phyloP scores from a whole-genome alignment of 139 green algal genomes.

The Pycnococcus provasolii region DNA sequence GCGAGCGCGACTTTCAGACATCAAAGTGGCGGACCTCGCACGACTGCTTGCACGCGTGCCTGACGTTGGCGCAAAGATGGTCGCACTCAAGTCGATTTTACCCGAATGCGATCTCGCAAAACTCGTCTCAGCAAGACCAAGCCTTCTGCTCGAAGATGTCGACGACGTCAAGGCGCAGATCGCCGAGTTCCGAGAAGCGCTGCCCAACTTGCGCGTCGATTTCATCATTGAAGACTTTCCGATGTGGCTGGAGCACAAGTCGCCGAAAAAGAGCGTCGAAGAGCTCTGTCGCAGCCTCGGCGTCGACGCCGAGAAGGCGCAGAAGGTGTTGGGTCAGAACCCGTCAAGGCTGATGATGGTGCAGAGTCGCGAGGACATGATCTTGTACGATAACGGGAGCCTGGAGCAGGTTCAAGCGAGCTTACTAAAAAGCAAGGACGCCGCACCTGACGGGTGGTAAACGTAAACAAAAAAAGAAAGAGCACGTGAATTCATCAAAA shows the following conservation, averaged over 20 bases:
- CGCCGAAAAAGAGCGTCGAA: neutral
- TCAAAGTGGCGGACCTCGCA: constrained; percentile 8
- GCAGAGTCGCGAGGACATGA: constrained; percentile 3
- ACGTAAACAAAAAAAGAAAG: too few species aligned
- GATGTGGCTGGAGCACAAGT: neutral
- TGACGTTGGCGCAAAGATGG: neutral
- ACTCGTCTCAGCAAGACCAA: neutral
- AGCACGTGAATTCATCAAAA: too few species aligned
- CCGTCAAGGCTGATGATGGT: neutral
- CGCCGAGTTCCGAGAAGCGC: neutral
- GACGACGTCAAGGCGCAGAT: neutral
- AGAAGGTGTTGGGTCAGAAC: neutral
- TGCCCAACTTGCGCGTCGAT: constrained; percentile 3
- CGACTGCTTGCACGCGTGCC: neutral
- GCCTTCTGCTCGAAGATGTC: neutral
- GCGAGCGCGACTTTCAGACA: neutral
- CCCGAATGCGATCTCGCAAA: constrained; percentile 1
- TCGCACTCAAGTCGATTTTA: neutral
- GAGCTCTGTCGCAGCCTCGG: neutral
- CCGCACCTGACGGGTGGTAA: constrained; percentile 4
- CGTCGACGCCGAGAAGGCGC: neutral
- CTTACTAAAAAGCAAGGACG: neutral
- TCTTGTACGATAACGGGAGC: constrained; percentile 15
- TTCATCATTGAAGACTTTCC: constrained; percentile 6
- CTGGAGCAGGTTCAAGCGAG: neutral